Base-by-base conservation (phyloP, 2,329 filamentous ascomycete species). In the Aureobasidium melanogenum region DNA sequence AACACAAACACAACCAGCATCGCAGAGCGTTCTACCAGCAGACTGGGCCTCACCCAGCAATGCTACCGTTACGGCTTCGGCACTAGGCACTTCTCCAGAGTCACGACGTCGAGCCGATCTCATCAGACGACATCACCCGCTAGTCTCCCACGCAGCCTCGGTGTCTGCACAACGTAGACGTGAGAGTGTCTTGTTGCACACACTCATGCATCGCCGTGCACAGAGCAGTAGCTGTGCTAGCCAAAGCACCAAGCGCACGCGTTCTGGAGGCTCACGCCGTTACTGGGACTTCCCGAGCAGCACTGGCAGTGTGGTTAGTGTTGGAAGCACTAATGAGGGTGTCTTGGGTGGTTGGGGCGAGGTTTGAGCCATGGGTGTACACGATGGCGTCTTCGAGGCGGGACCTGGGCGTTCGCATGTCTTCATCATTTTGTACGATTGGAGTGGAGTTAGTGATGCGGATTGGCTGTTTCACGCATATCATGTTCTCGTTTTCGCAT, bases 251-350 rank as follows among this genome's bases (percentile, higher is more conserved):
- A 87, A 88, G 71, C 85, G 87, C 67, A 86, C 79, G 60, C 76
- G 76, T 4, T 87, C 84, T 65, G 82, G 84, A 36, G 92, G 88
- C 47, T 89, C 86, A 48, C 79, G 91, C 58, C 90, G 96, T 71
- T 97, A 95, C 73, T 97, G 92, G 92, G 92, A 96, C 72, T 84
- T 96, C 66, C 52, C 52, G 17, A 90, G 90, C 28, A 92, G 88
- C 60, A 88, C 88, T 3, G 59, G 76, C 24, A 70, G 70, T 57
- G 70, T 67, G 39, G 69, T 70, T 59, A 70, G 68, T 55, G 64
- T 56, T 36, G 62, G 55, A 9, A 89, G 86, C 65, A 79, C 86
- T 2, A 81, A 83, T 51, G 83, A 82, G 41, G 87, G 85, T 1
- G 83, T 82, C 9, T 84, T 88, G 79, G 89, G 89, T 17, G 86